Evolutionary conservation across 495 filamentous ascomycete species (phyloP), one percentile per base, ranked within the genome.

Genomic region (Daldinia grandis): DNA sequence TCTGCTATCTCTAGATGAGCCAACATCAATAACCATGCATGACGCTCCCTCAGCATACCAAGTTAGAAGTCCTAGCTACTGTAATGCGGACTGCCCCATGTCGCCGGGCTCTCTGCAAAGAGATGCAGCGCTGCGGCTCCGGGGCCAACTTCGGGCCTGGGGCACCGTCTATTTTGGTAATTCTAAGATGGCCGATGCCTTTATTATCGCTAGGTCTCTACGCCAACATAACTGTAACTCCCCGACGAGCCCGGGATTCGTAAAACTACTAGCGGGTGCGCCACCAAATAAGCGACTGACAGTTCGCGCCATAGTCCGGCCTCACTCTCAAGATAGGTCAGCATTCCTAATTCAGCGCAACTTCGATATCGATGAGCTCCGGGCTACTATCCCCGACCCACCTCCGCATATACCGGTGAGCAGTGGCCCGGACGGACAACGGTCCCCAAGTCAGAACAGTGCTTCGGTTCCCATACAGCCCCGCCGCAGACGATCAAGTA

Each of bases 321-420:
- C 85, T 12, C 76, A 75, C 38, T 74, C 78, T 5, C 69, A 78
- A 14, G 76, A 81, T 25, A 74, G 78, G 31, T 78, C 81, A 54
- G 79, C 81, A 8, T 85, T 85, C 66, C 54, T 85, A 0, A 78
- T 87, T n/a, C 77, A 81, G 64, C 76, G 84, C 2, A 76, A 76
- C 33, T 82, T 85, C 49, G 75, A 85, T 58, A 78, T 82, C 33
- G 79, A 83, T 28, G 76, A 80, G 38, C 78, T 84, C 5, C 78
- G 81, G 40, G 75, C 80, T 19, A 79, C 78, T 1, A 61, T 78
- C 15, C 76, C 77, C 4, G 78, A 79, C 44, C 73, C 73, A 4
- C 53, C 72, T 4, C 25, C 14, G 21, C 31, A 35, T 10, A 10
- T 4, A 50, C 54, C 15, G 3, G 15, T 7, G 10, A 51, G 7